Evolutionary conservation across 2,329 filamentous ascomycete genomes (phyloP).

Genomic region (Atkinsonella texensis): DNA sequence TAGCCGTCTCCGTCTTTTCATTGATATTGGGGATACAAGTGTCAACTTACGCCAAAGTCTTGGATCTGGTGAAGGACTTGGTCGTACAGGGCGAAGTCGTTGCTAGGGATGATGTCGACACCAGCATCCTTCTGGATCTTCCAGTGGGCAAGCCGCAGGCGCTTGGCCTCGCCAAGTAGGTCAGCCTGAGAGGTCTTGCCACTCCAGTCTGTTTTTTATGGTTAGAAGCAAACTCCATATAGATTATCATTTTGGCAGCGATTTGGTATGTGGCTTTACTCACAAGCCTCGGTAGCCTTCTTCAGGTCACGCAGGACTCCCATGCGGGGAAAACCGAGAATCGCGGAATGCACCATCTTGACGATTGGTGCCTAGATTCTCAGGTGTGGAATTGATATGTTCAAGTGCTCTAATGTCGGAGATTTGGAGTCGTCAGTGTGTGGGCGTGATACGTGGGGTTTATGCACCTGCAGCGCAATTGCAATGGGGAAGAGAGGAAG

Average conservation of each 20-base stretch:
- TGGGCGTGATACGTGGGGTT: constrained; percentile 1
- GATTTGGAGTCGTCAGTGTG: background rate
- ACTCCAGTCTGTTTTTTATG: constrained; percentile 51
- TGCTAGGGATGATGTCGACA: constrained; percentile 96
- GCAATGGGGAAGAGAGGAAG: background rate
- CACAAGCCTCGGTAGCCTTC: constrained; percentile 95
- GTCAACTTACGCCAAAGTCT: constrained; percentile 74
- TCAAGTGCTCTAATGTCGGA: constrained; percentile 2
- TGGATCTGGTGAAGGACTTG: constrained; percentile 97
- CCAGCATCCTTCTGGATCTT: constrained; percentile 98
- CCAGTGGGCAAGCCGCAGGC: constrained; percentile 94
- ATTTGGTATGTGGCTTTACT: constrained; percentile 17
- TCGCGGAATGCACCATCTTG: constrained; percentile 55
- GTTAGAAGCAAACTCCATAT: constrained; percentile 11
- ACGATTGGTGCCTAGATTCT: constrained; percentile 17
- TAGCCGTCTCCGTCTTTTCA: too few species aligned
- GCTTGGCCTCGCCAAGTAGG: constrained; percentile 89
- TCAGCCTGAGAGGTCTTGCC: constrained; percentile 89
- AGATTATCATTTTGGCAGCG: background rate
- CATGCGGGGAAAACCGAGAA: constrained; percentile 99
- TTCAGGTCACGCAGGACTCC: constrained; percentile 97
- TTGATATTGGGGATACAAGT: constrained; percentile 5
- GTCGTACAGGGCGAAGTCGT: constrained; percentile 98
- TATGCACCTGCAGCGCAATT: background rate
- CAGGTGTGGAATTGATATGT: constrained; percentile 5